These are phyloP conservation scores for Epichloe scottii DNA, from an alignment of 2,329 filamentous ascomycete genomes.

Conservation along the genomic window DNA sequence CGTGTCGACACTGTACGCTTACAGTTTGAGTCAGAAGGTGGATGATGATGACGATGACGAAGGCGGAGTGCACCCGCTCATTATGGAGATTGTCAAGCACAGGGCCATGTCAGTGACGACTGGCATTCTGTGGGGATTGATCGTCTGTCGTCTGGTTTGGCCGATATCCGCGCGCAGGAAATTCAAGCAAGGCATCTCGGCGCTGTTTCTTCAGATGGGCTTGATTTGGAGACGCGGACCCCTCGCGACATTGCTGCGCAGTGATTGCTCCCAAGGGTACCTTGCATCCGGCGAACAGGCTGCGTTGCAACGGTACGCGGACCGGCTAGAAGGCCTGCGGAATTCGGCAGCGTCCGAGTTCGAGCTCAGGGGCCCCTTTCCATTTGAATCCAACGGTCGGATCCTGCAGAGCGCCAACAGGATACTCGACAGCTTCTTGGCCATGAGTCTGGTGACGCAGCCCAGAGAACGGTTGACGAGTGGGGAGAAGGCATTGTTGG, in stretches of 20 bases:
- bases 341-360: conserved; percentile 64
- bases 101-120: conserved; percentile 69
- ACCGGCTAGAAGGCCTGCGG: conserved; percentile 57
- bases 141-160: conserved; percentile 77
- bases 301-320: conserved; percentile 63
- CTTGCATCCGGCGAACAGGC: conserved; percentile 76
- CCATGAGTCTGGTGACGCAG: conserved; percentile 79
- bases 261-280: conserved; percentile 47
- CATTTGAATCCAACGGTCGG: conserved; percentile 51
- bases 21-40: conserved; percentile 65
- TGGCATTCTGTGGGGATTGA: conserved; percentile 76
- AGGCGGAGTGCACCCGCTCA: conserved; percentile 65
- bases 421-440: conserved; percentile 80
- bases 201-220: conserved; percentile 82
- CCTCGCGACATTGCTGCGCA: conserved; percentile 56
- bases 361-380: conserved; percentile 72
- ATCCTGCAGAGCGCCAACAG: conserved; percentile 65
- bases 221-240: conserved; percentile 88
- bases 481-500: conserved; percentile 65
- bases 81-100: conserved; percentile 72
- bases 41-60: conserved; percentile 67
- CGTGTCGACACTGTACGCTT: conserved; percentile 79
- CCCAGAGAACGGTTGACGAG: conserved; percentile 61
- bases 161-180: conserved; percentile 76
- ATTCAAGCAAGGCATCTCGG: conserved; percentile 70